A percentile compares a stretch with the other conserved stretches of the same genome.
These are phyloP conservation scores for Hemileccinum rubropunctum DNA, from an alignment of 768 basidiomycete species.

Conservation along the genomic window DNA sequence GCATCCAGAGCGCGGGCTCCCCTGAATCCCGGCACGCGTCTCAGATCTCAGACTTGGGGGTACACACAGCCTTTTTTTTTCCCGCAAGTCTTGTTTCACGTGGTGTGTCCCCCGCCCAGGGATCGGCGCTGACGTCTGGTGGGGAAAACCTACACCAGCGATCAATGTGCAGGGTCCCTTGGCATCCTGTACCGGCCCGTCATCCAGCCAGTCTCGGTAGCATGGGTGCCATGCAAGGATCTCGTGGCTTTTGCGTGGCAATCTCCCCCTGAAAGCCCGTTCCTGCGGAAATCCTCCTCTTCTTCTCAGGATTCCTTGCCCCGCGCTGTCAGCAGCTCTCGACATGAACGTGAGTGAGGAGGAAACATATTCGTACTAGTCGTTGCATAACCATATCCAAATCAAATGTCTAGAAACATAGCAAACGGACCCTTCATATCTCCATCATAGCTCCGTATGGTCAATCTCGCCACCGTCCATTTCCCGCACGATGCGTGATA, in stretches of 20 bases:
- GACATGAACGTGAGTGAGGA: neutral
- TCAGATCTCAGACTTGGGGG: neutral
- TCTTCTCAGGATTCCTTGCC: neutral
- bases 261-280: constrained; percentile 7
- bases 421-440: constrained; percentile 6
- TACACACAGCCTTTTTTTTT: neutral
- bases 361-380: constrained; percentile 5
- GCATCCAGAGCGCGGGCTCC: too few species aligned
- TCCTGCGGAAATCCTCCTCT: neutral
- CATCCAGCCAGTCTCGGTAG: constrained; percentile 5
- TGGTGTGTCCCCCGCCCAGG: too few species aligned
- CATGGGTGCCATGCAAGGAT: constrained; percentile 19
- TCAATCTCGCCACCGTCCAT: constrained; percentile 13
- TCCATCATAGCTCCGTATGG: constrained; percentile 27
- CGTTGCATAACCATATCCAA: constrained; percentile 22
- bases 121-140: neutral
- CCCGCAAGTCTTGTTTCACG: too few species aligned
- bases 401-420: constrained; percentile 10
- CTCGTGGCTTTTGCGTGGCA: constrained; percentile 16
- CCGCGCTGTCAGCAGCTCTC: neutral
- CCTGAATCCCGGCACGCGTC: too few species aligned
- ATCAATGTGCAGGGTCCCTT: constrained; percentile 7
- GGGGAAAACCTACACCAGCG: neutral
- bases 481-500: constrained; percentile 16
- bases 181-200: neutral